Evolutionary conservation across 1,139 yeast species (phyloP), one percentile per base, ranked within the genome.

Genomic region (Protomyces inundatus): DNA sequence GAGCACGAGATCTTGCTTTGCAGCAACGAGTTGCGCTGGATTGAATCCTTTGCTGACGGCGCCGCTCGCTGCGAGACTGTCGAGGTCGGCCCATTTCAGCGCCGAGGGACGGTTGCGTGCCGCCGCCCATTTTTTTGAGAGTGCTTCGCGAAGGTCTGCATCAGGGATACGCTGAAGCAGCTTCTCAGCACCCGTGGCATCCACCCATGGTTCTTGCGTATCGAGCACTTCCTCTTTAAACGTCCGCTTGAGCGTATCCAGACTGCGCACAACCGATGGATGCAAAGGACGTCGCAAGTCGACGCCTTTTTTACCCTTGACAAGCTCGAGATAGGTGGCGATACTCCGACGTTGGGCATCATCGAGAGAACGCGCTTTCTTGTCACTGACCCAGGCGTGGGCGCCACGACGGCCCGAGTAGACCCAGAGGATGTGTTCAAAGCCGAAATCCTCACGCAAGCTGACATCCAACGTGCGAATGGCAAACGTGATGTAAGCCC

Each of bases 361-460:
- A 70, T 84, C 88, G 68, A 93, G 76, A 2, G 75, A 73, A 65
- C 97, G 79, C 0, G 97, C 97, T 59, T 91, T 78, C 63, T 82
- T 76, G 73, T 95, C 98, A 75, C 97, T 88, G 34, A 93, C 82
- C 99, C 99, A 93, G 70, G 98, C 95, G 80, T 93, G 99, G 34
- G 96, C 97, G 75, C 99, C 99, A 81, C 99, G 88, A 79, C 99
- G 86, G 56, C 99, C 99, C 0, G 97, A 90, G 73, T 90, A 93
- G 2, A 93, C 97, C 98, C 98, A 93, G 55, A 93, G 79, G 72
- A 90, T 78, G 73, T 90, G 86, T 65, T 85, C 77, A 74, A 90
- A 91, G 0, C 97, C 98, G 76, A 95, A 93, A 75, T 93, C 98
- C 59, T 90, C 89, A 64, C 83, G 78, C 65, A 93, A 78, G 0